Conservation (phyloP, 1,139 yeast species). For the Hanseniaspora gamundiae region DNA sequence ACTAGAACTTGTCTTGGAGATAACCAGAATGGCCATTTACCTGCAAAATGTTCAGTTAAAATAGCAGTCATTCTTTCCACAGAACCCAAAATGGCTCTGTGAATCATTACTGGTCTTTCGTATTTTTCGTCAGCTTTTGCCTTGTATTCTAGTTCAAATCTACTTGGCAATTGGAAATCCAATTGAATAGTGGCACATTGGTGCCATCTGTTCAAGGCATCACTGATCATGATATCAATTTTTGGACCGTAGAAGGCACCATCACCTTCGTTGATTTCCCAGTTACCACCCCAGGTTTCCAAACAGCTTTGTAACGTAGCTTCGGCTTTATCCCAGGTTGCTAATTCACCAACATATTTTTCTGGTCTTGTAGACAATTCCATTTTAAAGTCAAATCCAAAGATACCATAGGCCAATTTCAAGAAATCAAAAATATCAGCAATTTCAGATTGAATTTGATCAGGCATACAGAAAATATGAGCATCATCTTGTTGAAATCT, state of each 20-base stretch:
- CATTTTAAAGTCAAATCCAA: slow-evolving; percentile 83
- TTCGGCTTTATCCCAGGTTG: slow-evolving; percentile 87
- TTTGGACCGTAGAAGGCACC: slow-evolving; percentile 99
- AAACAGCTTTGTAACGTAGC: slow-evolving; percentile 60
- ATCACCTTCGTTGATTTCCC: slow-evolving; percentile 92
- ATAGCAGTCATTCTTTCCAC: slow-evolving; percentile 98
- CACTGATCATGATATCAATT: slow-evolving; percentile 87
- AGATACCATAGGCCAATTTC: slow-evolving; percentile 64
- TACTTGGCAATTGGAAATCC: slow-evolving; percentile 90
- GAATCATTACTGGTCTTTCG: slow-evolving; percentile 91
- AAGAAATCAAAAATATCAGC: slow-evolving; percentile 69
- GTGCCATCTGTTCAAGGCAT: slow-evolving; percentile 86
- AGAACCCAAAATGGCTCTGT: slow-evolving; percentile 94
- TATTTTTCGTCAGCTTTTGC: slow-evolving; percentile 35
- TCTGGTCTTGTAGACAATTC: slow-evolving; percentile 92
- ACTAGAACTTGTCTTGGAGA: slow-evolving; percentile 94
- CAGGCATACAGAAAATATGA: slow-evolving; percentile 87
- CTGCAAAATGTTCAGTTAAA: slow-evolving; percentile 91
- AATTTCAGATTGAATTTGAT: slow-evolving; percentile 78
- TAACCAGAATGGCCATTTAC: slow-evolving; percentile 99
- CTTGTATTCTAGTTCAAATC: slow-evolving; percentile 83
- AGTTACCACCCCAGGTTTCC: slow-evolving; percentile 64
- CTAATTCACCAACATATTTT: slow-evolving; percentile 73
- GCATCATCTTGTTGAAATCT: slow-evolving; percentile 99
- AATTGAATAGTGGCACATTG: slow-evolving; percentile 97